Base-by-base conservation (phyloP, 495 filamentous ascomycete genomes). In the Thermothielavioides terrestris region DNA sequence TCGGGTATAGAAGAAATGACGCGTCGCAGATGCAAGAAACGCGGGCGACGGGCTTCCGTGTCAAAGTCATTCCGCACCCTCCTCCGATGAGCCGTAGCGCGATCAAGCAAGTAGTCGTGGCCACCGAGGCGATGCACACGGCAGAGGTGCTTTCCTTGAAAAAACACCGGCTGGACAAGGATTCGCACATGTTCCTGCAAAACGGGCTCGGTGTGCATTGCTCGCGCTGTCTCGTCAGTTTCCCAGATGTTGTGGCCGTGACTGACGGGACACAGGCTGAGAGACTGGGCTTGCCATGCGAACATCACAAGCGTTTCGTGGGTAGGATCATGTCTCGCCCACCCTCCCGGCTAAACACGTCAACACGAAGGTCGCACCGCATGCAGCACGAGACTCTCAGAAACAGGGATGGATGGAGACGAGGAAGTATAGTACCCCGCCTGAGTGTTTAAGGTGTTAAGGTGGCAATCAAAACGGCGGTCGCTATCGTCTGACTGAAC, bases 151-250 rank as follows among this genome's bases (percentile, higher is more conserved):
- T 92, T 4, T 42, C 64, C 7, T 55, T 65, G 3, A 64, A 91
- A 21, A 68, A 65, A 11, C 69, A 80, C 39, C 77, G 87, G 1
- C 62, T 94, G 21, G 70, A 64, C 6, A 61, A 62, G 0, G 62
- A 76, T 3, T 84, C 83, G 11, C 83, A 81, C 0, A 72, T 94
- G 14, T 80, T 94, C 25, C 60, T 89, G 8, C 86, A 91, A 49
- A 89, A 90, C 52, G 87, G 87, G 15, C 82, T 91, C 80, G 88
- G 85, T 15, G 63, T 76, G 15, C 17, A 3, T 23, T 3, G 10
- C n/a, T n/a, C n/a, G n/a, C n/a, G n/a, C n/a, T n/a, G n/a, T n/a
- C n/a, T n/a, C n/a, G n/a, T n/a, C n/a, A n/a, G n/a, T n/a, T n/a
- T n/a, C n/a, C n/a, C n/a, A n/a, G n/a, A n/a, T n/a, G n/a, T n/a